Base-by-base conservation (phyloP, 495 filamentous ascomycete genomes). In the Talaromyces ruber region DNA sequence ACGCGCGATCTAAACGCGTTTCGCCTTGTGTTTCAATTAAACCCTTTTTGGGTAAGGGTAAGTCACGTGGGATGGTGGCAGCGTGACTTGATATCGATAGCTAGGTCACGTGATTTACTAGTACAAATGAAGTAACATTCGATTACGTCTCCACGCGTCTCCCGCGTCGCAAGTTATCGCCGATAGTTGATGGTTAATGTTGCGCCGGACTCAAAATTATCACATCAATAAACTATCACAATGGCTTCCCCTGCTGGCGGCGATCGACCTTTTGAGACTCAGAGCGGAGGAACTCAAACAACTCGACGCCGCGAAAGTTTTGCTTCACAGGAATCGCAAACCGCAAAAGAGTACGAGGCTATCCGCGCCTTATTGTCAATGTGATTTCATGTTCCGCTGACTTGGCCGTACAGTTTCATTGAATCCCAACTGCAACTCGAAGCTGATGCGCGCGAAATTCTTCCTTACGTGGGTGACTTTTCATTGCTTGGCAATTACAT, bases 401-500 rank as follows among this genome's bases (percentile, higher is more conserved):
- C 39, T 26, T 14, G 34, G 3, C 1, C 21, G 9, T 22, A 54
- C 54, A 93, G 90, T 47, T 98, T 92, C 72, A 93, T 98, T 67
- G 84, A 89, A 64, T 87, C 84, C 60, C 94, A 99, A 68, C 88
- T 96, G 63, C 85, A 86, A 59, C 86, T 99, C 60, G 94, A 99
- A 76, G 88, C 87, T 22, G 94, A 99, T 74, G 94, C 94, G 43
- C 91, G 94, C 58, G 93, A 98, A 78, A 85, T 87, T 63, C 83
- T 99, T 29, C 95, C 95, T 64, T 99, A 96, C 75, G 90, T 93
- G 71, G 69, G 80, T 63, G 16, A 8, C 43, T 47, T 6, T 22
- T 2, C 8, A 9, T 47, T 9, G 24, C 18, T 45, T 26, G 57
- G 47, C 37, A 64, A 53, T 6, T 60, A 6, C 5, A 4, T 29